These are phyloP conservation scores for Tephrocybe sp. DNA, from an alignment of 768 basidiomycete species.

Conservation along the genomic window DNA sequence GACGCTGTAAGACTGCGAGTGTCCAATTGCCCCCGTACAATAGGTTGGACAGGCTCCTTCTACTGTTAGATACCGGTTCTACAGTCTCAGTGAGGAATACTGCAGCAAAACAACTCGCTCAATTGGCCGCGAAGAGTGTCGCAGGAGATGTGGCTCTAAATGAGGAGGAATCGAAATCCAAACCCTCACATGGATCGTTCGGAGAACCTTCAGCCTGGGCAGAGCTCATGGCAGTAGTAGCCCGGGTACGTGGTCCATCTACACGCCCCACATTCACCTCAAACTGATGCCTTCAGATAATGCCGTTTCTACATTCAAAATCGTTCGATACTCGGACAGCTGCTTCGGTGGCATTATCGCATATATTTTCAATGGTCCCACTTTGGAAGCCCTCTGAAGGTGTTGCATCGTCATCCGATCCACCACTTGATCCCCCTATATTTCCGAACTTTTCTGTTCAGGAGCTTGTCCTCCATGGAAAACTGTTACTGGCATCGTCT, in stretches of 20 bases:
- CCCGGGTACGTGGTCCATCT: conserved; percentile 59
- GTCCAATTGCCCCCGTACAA: conserved; percentile 7
- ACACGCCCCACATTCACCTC: conserved; percentile 2
- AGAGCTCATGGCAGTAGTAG: conserved; percentile 87
- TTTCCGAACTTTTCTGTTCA: conserved; percentile 77
- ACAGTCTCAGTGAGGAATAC: conserved; percentile 86
- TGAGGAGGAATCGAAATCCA: conserved; percentile 73
- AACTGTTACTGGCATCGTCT: conserved; percentile 83
- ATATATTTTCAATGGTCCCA: conserved; percentile 83
- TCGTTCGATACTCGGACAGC: conserved; percentile 91
- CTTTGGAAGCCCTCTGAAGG: conserved; percentile 62
- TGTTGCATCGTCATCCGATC: conserved; percentile 21
- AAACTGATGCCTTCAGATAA: conserved; percentile 50
- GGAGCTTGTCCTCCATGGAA: conserved; percentile 72
- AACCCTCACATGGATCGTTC: conserved; percentile 53
- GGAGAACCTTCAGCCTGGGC: conserved; percentile 80
- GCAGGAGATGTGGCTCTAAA: conserved; percentile 72
- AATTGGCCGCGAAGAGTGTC: conserved; percentile 84
- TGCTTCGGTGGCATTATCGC: conserved; percentile 83
- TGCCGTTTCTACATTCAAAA: conserved; percentile 89
- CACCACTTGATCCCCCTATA: conserved; percentile 40
- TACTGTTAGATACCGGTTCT: conserved; percentile 93
- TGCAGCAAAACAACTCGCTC: conserved; percentile 95
- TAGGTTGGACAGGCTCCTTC: conserved; percentile 95
- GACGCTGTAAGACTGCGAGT: neutral